Evolutionary conservation across 2,329 filamentous ascomycete genomes (phyloP).

Genomic region (Hypoxylon sp.): DNA sequence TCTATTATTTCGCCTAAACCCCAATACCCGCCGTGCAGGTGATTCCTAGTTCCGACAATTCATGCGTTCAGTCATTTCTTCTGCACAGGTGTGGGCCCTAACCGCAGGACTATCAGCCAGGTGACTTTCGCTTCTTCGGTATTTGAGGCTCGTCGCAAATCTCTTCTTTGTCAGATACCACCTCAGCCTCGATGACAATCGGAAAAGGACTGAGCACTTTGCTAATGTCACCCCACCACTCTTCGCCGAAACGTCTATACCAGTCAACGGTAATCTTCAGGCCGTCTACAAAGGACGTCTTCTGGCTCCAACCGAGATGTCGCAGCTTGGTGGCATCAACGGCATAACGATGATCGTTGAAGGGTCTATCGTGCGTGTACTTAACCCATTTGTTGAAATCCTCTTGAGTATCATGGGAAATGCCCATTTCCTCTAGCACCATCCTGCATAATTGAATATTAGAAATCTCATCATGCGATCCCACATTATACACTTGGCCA

Average conservation of each 20-base stretch:
- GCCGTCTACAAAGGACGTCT: slow-evolving; percentile 70
- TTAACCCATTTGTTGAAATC: slow-evolving; percentile 72
- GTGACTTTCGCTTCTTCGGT: slow-evolving; percentile 44
- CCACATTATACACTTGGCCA: slow-evolving; percentile 84
- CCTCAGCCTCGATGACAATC: slow-evolving; percentile 63
- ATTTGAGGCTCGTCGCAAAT: slow-evolving; percentile 45
- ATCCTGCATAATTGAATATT: slow-evolving; percentile 74
- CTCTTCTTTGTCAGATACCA: slow-evolving; percentile 61
- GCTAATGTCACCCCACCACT: slow-evolving; percentile 77
- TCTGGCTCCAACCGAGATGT: slow-evolving; percentile 74
- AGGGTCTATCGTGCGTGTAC: slow-evolving; percentile 80
- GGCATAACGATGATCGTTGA: slow-evolving; percentile 78
- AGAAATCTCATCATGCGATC: slow-evolving; percentile 79
- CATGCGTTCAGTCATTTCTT: slow-evolving; percentile 7
- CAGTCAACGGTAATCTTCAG: slow-evolving; percentile 72
- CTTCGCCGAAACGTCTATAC: slow-evolving; percentile 72
- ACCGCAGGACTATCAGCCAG: slow-evolving; percentile 5
- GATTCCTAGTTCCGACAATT: slow-evolving; percentile 19
- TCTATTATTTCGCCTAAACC: too few species aligned
- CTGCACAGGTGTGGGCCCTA: neutral
- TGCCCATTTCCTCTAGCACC: slow-evolving; percentile 69
- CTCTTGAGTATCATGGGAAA: slow-evolving; percentile 59
- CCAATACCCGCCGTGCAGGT: neutral
- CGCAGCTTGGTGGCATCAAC: slow-evolving; percentile 75
- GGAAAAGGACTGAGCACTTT: slow-evolving; percentile 75